Conservation (phyloP, 1,284 basidiomycete genomes). For the Leucoagaricus sp. region DNA sequence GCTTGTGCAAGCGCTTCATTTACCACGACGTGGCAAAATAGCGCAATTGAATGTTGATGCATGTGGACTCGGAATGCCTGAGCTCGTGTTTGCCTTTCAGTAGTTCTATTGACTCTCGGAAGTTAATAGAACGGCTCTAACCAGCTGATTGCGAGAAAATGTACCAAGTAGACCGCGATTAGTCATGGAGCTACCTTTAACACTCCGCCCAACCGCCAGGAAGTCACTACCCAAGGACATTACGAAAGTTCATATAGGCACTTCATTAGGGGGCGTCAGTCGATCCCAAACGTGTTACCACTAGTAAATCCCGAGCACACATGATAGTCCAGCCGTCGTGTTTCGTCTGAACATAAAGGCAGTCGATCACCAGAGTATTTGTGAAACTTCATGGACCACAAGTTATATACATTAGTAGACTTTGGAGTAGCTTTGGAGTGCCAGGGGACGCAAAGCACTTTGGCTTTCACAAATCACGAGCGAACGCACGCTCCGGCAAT, state of each 20-base stretch:
- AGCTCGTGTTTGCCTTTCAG: slow-evolving; percentile 7
- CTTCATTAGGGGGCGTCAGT: background rate
- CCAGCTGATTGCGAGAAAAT: background rate
- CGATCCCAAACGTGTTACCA: background rate
- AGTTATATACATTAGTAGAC: background rate
- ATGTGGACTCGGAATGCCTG: slow-evolving; percentile 1
- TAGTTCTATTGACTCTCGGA: slow-evolving; percentile 4
- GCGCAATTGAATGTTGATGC: background rate
- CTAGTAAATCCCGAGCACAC: background rate
- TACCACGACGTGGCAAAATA: background rate
- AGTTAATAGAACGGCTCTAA: background rate
- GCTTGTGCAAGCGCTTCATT: background rate
- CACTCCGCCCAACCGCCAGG: background rate
- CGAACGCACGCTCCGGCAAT: slow-evolving; percentile 8
- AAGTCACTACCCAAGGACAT: background rate
- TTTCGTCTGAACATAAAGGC: background rate
- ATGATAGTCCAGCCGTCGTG: background rate
- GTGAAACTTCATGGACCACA: background rate
- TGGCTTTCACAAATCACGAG: no score
- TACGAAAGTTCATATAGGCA: background rate
- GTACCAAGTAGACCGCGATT: background rate
- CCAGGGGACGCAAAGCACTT: no score
- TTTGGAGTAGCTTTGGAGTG: background rate
- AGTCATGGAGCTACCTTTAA: background rate
- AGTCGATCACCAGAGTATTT: background rate